These are phyloP conservation scores for Dioszegia crocea DNA, from an alignment of 768 basidiomycete genomes.

Conservation along the genomic window DNA sequence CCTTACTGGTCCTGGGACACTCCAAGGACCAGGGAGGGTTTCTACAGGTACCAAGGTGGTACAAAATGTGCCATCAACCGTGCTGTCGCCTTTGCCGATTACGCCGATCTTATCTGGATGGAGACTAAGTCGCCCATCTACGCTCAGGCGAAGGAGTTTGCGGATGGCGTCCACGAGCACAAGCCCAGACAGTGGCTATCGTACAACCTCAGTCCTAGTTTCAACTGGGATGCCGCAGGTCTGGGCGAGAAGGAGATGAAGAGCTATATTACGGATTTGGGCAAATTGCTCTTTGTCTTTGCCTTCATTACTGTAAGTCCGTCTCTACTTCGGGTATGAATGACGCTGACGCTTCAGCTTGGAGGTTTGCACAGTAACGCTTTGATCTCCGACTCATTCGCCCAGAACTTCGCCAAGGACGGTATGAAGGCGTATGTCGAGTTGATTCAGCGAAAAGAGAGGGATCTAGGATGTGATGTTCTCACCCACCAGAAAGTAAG, in stretches of 20 bases:
- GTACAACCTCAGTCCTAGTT: constrained; percentile 87
- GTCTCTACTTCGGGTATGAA: background rate
- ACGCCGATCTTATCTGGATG: constrained; percentile 57
- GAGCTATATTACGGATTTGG: constrained; percentile 81
- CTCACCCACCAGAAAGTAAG: constrained; percentile 92
- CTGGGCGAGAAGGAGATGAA: constrained; percentile 80
- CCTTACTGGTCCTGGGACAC: constrained; percentile 96
- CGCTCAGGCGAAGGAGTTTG: constrained; percentile 85
- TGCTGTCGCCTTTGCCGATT: constrained; percentile 86
- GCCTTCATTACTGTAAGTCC: constrained; percentile 60
- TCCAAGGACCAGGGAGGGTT: constrained; percentile 90
- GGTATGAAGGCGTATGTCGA: constrained; percentile 99
- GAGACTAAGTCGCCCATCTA: constrained; percentile 87
- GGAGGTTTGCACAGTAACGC: constrained; percentile 96
- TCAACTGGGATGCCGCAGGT: constrained; percentile 70
- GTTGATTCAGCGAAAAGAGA: constrained; percentile 83
- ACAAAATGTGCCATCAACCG: constrained; percentile 91
- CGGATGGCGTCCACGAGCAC: constrained; percentile 66
- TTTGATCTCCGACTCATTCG: constrained; percentile 91
- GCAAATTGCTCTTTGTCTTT: constrained; percentile 95
- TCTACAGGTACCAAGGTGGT: constrained; percentile 94
- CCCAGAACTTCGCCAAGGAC: constrained; percentile 77
- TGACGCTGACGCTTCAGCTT: constrained; percentile 58
- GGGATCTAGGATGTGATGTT: constrained; percentile 90
- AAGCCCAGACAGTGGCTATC: constrained; percentile 87